Base-by-base conservation (phyloP, 2,329 filamentous ascomycete species). In the Blastomyces gilchristii region DNA sequence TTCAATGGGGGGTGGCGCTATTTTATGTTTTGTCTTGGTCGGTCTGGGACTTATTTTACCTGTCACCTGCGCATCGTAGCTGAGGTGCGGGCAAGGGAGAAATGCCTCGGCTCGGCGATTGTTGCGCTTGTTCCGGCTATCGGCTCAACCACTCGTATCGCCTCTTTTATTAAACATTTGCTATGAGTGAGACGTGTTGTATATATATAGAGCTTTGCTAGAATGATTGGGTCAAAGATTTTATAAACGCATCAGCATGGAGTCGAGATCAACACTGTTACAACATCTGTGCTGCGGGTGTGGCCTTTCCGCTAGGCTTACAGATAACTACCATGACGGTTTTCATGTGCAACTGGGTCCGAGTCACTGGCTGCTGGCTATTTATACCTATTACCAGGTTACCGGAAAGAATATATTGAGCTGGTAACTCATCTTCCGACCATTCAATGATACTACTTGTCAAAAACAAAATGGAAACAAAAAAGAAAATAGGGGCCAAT, bases 81-180 rank as follows among this genome's bases (percentile, higher is more conserved):
- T 28, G 12, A 18, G 57, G 14, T 58, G 22, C n/a, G 39, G 14
- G 7, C 8, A 14, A 39, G 37, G 37, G 39, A 25, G 37, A 25
- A 18, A 11, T 45, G 43, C 58, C 58, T 59, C 58, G 58, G 58
- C 18, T 59, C 58, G 3, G 37, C 37, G 34, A 43, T 58, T 22
- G 53, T 56, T 18, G 53, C 53, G 28, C 14, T 22, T n/a, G 8
- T 9, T 37, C 7, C n/a, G 31, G 28, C 7, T 47, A 12, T 14
- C 58, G 16, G 58, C 16, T 31, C 45, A 31, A 34, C 57, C 57
- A 59, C 18, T 58, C 0, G 43, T 16, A 43, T 43, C 37, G 37
- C 53, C 7, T 2, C 18, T 16, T 11, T 41, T 56, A 56, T 39
- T 56, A 56, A 56, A 34, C 34, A 22, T n/a, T 39, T 39, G 37